phyloP scores from a whole-genome alignment of 805 yeast genomes.

The Kazachstania kunashirensis region DNA sequence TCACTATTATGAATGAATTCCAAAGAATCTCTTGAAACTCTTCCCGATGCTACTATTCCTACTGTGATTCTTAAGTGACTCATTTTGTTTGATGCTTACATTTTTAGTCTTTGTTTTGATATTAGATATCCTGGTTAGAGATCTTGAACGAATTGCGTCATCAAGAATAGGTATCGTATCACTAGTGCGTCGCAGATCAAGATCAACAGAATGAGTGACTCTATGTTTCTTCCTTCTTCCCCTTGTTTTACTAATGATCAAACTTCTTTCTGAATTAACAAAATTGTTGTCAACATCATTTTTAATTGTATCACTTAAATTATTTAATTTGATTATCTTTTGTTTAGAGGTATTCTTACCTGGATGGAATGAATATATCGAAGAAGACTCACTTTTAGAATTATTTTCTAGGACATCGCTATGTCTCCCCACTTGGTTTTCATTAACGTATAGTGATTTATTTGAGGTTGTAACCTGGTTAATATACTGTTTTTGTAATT shows the following conservation, averaged over 20 bases:
- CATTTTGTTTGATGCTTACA: not conserved
- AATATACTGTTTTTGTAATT: too few species aligned
- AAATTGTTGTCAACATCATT: not conserved
- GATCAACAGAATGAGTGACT: not conserved
- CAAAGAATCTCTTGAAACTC: not conserved
- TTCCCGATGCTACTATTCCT: not conserved
- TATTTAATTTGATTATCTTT: not conserved
- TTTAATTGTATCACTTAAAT: not conserved
- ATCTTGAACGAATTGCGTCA: not conserved
- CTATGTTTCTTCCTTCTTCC: not conserved
- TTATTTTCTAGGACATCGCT: too few species aligned
- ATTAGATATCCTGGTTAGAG: not conserved
- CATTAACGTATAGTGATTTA: too few species aligned
- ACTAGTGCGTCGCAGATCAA: not conserved
- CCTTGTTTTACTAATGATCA: not conserved
- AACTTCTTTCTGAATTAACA: not conserved
- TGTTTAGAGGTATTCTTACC: not conserved
- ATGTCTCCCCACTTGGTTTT: too few species aligned
- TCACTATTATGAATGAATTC: slow-evolving; percentile 1
- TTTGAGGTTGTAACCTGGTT: too few species aligned
- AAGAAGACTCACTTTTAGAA: not conserved
- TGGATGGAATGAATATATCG: slow-evolving; percentile 1
- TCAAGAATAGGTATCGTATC: not conserved
- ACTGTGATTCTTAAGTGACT: not conserved
- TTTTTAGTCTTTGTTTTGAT: not conserved